Percentiles rank a stretch among this genome's conserved stretches.
These are phyloP conservation scores for Gymnopilus dilepis DNA, from an alignment of 768 basidiomycete genomes.

Conservation along the genomic window DNA sequence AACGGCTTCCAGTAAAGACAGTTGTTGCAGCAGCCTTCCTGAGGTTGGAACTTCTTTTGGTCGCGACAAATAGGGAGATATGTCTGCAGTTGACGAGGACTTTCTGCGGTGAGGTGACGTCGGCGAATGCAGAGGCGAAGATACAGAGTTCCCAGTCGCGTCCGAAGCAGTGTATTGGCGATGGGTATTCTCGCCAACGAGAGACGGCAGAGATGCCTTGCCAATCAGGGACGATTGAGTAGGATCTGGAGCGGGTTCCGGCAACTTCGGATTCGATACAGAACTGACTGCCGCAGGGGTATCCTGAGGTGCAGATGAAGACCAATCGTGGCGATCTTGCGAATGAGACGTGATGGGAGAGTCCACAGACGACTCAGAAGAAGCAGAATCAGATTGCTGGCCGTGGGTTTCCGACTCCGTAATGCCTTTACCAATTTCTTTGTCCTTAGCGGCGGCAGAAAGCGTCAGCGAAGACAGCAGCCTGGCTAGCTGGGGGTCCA, in stretches of 20 bases:
- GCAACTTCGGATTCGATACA: neutral
- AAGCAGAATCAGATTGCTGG: constrained; percentile 9
- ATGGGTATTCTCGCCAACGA: neutral
- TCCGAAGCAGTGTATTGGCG: neutral
- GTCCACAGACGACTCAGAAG: constrained; percentile 22
- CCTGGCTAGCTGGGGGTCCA: constrained; percentile 77
- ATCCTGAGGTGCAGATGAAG: constrained; percentile 21
- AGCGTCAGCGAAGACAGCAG: constrained; percentile 66
- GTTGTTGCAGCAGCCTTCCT: constrained; percentile 68
- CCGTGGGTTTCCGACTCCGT: neutral
- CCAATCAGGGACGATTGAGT: neutral
- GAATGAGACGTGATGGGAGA: constrained; percentile 18
- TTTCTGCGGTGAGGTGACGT: constrained; percentile 42
- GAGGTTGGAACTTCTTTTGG: constrained; percentile 58
- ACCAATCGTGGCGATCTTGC: constrained; percentile 20
- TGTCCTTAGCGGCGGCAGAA: constrained; percentile 45
- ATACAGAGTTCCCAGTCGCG: neutral
- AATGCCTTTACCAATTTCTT: neutral
- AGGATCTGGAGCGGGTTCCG: neutral
- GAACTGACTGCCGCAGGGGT: neutral
- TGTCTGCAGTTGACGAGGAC: constrained; percentile 61
- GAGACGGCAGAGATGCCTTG: neutral
- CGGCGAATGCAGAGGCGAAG: constrained; percentile 21
- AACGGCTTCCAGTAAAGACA: constrained; percentile 73
- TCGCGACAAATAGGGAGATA: constrained; percentile 71